These are phyloP conservation scores for Suhomyces bribrorum DNA, from an alignment of 1,139 yeast species.

Conservation along the genomic window DNA sequence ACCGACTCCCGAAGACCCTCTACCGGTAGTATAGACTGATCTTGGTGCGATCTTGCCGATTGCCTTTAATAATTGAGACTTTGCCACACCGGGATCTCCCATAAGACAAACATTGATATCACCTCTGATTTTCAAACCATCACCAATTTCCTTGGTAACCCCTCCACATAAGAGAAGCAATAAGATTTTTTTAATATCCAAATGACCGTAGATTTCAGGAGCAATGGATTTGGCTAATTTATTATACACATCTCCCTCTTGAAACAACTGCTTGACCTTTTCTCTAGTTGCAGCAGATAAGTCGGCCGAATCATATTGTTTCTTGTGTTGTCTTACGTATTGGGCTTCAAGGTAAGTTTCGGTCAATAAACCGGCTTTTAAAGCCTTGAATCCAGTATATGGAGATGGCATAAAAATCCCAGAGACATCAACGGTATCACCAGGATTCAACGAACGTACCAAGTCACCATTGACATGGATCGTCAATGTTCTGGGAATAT, in stretches of 20 bases:
- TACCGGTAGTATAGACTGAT: conserved; percentile 96
- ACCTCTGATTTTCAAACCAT: conserved; percentile 97
- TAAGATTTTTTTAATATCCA: conserved; percentile 90
- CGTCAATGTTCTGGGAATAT: conserved; percentile 85
- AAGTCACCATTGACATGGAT: conserved; percentile 88
- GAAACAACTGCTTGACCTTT: conserved; percentile 52
- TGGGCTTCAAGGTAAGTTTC: conserved; percentile 94
- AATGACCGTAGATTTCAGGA: conserved; percentile 95
- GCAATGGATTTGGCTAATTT: conserved; percentile 88
- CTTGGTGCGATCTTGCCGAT: conserved; percentile 94
- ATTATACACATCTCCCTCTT: conserved; percentile 72
- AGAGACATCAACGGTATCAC: conserved; percentile 89
- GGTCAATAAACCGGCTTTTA: conserved; percentile 88
- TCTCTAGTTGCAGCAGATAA: conserved; percentile 57
- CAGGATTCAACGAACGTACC: conserved; percentile 87
- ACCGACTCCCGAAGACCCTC: conserved; percentile 99
- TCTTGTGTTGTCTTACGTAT: conserved; percentile 80
- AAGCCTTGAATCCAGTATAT: conserved; percentile 90
- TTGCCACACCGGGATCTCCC: conserved; percentile 99
- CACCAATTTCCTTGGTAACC: conserved; percentile 91
- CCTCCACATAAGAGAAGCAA: conserved; percentile 88
- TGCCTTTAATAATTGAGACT: conserved; percentile 91
- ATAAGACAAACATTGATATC: conserved; percentile 93
- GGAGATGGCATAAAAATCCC: conserved; percentile 95
- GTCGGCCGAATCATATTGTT: conserved; percentile 72